A percentile compares a stretch with the other conserved stretches of the same genome.
These are phyloP conservation scores for Ganoderma sp. DNA, from an alignment of 1,284 basidiomycete genomes.

Conservation along the genomic window DNA sequence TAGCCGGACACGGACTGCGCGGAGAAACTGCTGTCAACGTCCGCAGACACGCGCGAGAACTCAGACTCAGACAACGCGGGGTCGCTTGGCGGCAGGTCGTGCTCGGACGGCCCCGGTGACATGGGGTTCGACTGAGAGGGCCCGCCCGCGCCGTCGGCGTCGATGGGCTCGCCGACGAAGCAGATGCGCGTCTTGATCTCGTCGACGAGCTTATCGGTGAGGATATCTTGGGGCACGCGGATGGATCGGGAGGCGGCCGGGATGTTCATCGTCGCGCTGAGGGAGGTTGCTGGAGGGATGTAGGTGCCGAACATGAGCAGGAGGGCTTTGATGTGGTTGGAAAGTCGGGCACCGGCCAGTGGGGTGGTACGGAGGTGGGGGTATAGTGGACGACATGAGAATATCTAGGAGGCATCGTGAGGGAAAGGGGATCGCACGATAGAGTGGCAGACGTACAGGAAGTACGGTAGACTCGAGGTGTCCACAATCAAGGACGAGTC, in stretches of 20 bases:
- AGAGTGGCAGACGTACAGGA: conserved; percentile 62
- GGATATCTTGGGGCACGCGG: conserved; percentile 74
- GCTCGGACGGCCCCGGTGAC: conserved; percentile 44
- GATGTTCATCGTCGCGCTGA: conserved; percentile 66
- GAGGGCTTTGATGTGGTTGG: conserved; percentile 77
- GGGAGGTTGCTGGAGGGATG: conserved; percentile 74
- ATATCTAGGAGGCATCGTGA: conserved; percentile 65
- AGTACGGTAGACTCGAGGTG: conserved; percentile 88
- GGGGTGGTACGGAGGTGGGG: conserved; percentile 83
- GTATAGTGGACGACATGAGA: conserved; percentile 84
- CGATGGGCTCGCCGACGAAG: conserved; percentile 71
- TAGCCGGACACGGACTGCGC: conserved; percentile 61
- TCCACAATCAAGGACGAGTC: conserved; percentile 91
- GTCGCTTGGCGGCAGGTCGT: conserved; percentile 63
- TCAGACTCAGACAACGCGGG: conserved; percentile 67
- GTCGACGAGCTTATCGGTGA: conserved; percentile 78
- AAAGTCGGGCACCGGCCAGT: conserved; percentile 77
- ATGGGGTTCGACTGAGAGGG: conserved; percentile 49
- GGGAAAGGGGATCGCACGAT: neutral
- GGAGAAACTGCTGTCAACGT: conserved; percentile 52
- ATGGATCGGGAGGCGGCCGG: conserved; percentile 66
- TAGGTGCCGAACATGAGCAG: conserved; percentile 83
- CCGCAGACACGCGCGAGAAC: conserved; percentile 59
- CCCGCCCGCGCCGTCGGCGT: conserved; percentile 48
- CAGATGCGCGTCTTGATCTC: conserved; percentile 84